Evolutionary conservation across 2,329 filamentous ascomycete genomes (phyloP).

Genomic region (Aspergillus persii): DNA sequence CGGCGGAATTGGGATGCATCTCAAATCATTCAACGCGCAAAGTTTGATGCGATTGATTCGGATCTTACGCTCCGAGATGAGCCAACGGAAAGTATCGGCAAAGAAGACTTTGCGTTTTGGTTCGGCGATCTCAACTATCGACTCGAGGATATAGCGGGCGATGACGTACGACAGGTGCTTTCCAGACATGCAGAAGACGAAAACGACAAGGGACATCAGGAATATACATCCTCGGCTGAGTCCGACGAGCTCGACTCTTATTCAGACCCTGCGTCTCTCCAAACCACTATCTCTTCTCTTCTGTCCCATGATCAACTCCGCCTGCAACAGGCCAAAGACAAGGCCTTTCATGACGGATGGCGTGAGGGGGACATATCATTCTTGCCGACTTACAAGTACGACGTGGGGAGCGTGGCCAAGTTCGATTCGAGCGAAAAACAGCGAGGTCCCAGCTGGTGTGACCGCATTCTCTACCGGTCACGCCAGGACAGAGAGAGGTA

Average conservation of each 20-base stretch:
- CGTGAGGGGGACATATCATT: constrained; percentile 84
- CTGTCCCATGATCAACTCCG: constrained; percentile 85
- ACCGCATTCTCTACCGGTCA: constrained; percentile 85
- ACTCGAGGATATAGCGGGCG: constrained; percentile 80
- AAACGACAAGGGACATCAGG: constrained; percentile 57
- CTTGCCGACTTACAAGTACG: constrained; percentile 95
- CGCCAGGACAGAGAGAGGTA: constrained; percentile 66
- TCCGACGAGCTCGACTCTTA: constrained; percentile 65
- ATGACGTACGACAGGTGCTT: constrained; percentile 82
- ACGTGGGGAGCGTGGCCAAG: constrained; percentile 83
- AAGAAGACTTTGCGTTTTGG: constrained; percentile 95
- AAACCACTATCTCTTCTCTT: constrained; percentile 82
- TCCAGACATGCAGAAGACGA: constrained; percentile 78
- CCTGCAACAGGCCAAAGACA: constrained; percentile 69
- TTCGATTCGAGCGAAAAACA: constrained; percentile 97
- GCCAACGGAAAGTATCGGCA: constrained; percentile 64
- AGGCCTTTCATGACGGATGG: constrained; percentile 89
- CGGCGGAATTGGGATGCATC: constrained; percentile 85
- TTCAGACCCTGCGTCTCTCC: constrained; percentile 79
- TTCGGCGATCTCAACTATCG: constrained; percentile 96
- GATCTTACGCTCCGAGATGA: constrained; percentile 62
- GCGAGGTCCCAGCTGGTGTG: constrained; percentile 92
- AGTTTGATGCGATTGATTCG: constrained; percentile 71
- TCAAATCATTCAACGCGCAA: constrained; percentile 73
- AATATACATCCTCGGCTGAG: constrained; percentile 10